phyloP scores from a whole-genome alignment of 2,329 filamentous ascomycete species.

The Huntiella savannae region DNA sequence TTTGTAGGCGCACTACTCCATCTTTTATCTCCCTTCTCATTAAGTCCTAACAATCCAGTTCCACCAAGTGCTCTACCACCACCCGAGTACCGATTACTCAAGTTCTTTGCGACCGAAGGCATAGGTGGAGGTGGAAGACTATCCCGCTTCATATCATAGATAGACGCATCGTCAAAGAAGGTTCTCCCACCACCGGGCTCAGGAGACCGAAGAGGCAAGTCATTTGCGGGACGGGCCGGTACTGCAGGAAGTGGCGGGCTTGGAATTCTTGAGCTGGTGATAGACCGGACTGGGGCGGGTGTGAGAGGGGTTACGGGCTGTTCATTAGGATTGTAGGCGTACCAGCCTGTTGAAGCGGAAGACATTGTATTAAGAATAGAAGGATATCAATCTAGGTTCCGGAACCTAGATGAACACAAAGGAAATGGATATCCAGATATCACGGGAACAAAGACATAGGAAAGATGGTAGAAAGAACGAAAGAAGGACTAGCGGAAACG shows the following conservation, averaged over 20 bases:
- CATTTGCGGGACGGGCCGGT: neutral
- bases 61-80: neutral
- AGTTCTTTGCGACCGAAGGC: neutral
- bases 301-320: neutral
- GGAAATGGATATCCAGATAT: neutral
- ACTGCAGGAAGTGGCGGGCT: neutral
- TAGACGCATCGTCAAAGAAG: neutral
- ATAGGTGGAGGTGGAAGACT: neutral
- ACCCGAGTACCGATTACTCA: neutral
- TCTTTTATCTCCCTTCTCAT: neutral
- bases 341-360: neutral
- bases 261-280: neutral
- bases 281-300: neutral
- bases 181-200: neutral
- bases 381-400: neutral
- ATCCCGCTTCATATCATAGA: neutral
- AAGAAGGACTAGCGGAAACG: neutral
- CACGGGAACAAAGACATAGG: neutral
- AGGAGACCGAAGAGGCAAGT: neutral
- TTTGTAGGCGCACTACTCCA: conserved; percentile 11
- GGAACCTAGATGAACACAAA: neutral
- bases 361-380: neutral
- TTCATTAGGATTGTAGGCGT: neutral
- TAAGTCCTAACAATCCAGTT: no score
- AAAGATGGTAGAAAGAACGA: neutral